Evolutionary conservation across 2,329 filamentous ascomycete genomes (phyloP), one percentile per base, ranked within the genome.

Genomic region (Colletotrichum zoysiae): DNA sequence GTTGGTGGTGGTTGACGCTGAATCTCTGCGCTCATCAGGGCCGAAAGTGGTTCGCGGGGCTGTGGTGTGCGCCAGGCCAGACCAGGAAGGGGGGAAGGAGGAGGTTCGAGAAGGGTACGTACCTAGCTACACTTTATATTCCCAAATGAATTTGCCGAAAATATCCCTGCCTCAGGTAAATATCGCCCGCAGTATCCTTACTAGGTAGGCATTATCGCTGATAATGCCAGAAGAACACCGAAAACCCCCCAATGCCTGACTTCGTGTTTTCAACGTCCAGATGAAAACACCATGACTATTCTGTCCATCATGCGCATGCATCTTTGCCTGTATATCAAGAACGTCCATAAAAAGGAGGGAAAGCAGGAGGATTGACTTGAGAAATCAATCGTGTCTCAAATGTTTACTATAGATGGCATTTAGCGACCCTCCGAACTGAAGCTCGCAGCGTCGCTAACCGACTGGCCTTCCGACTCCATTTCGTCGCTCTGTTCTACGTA

Each of bases 401-500:
- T 35, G 16, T 46, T 18, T 38, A 7, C 7, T 18, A 44, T 35
- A 11, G 35, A 44, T 35, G 18, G 35, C 35, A 26, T 67, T 57
- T 63, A 74, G 20, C 65, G 71, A n/a, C 71, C 62, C 35, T 61
- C 71, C 5, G 83, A 84, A 8, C 77, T 79, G 63, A 82, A 75
- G 70, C 82, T 84, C 1, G 79, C 80, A 18, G 75, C 75, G 38
- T 83, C 82, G 69, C 82, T 84, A 14, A 74, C 76, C 33, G 82
- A 83, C 33, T 78, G 78, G 71, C 75, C 73, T 57, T 83, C 82
- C 42, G 81, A 82, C 67, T 81, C 81, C 9, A 76, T 79, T 23
- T 76, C 80, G 5, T 82, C 79, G 33, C 80, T 80, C 6, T 81
- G 81, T 44, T 76, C 78, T 42, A 77, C 79, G 55, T 76, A 76